Evolutionary conservation across 176 grass and related monocot genomes (phyloP).

Genomic region (Urochloa ruziziensis): DNA sequence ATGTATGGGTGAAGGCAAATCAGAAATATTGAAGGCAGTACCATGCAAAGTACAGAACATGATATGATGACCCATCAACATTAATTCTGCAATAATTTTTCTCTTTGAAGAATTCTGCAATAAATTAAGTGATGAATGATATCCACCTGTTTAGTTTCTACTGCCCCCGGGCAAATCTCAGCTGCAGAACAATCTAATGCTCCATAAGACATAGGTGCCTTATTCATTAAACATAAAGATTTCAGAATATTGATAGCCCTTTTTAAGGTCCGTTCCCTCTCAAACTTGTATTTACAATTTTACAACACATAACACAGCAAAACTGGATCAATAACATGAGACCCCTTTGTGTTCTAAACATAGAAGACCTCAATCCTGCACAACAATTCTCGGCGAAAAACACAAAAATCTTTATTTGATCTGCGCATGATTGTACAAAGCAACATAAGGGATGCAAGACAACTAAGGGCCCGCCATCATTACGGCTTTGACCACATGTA

Average conservation of each 20-base stretch:
- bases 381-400: constrained; percentile 15
- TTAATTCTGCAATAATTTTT: background rate
- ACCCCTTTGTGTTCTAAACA: background rate
- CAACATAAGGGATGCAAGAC: constrained; percentile 20
- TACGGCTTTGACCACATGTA: constrained; percentile 47
- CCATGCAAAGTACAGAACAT: background rate
- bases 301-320: background rate
- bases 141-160: background rate
- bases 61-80: background rate
- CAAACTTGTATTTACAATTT: background rate
- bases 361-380: background rate
- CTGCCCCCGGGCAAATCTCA: background rate
- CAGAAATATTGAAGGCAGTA: background rate
- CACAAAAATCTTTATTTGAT: constrained; percentile 34
- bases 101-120: too few species aligned
- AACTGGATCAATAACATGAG: background rate
- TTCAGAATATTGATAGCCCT: background rate
- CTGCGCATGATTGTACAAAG: constrained; percentile 11
- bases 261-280: background rate
- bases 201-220: background rate
- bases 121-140: background rate
- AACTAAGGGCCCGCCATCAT: constrained; percentile 43
- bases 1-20: background rate
- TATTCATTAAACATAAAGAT: constrained; percentile 5
- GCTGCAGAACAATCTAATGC: background rate